Percentiles rank a stretch among this genome's conserved stretches.
phyloP scores from a whole-genome alignment of 495 filamentous ascomycete species.

The Hypoxylon intermedium region DNA sequence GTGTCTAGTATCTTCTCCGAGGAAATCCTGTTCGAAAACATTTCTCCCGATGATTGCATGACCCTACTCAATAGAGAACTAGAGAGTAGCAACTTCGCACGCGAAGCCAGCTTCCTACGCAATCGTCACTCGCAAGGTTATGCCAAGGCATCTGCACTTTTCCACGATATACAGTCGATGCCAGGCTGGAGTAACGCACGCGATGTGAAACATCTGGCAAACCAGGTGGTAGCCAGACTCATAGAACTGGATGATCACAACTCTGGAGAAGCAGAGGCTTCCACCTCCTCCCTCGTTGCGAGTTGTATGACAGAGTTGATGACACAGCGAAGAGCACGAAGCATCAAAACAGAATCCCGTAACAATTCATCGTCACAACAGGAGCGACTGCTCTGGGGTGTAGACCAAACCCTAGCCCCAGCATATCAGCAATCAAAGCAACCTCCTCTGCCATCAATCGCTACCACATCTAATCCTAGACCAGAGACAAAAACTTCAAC shows the following conservation, averaged over 20 bases:
- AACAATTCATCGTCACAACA: not conserved
- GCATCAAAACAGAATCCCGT: not conserved
- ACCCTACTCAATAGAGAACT: constrained; percentile 43
- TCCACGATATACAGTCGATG: constrained; percentile 1
- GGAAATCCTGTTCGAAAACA: constrained; percentile 58
- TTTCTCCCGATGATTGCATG: constrained; percentile 56
- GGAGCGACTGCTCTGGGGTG: not conserved
- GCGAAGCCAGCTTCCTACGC: not conserved
- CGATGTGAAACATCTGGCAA: constrained; percentile 1
- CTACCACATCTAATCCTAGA: not conserved
- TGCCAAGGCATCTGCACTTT: not conserved
- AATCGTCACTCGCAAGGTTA: not conserved
- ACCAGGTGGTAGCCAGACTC: not conserved
- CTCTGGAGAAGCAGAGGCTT: constrained; percentile 1
- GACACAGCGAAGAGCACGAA: not conserved
- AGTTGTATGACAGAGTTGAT: not conserved
- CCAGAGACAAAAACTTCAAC: not conserved
- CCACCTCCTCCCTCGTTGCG: not conserved
- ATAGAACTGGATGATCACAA: constrained; percentile 1
- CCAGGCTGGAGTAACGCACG: constrained; percentile 5
- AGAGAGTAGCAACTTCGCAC: not conserved
- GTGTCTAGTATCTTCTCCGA: constrained; percentile 66
- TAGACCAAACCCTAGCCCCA: not conserved
- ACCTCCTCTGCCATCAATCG: not conserved
- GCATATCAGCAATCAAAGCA: not conserved